These are phyloP conservation scores for Chytriomyces sp. DNA, from an alignment of 192 early-diverging fungal species.

Conservation along the genomic window DNA sequence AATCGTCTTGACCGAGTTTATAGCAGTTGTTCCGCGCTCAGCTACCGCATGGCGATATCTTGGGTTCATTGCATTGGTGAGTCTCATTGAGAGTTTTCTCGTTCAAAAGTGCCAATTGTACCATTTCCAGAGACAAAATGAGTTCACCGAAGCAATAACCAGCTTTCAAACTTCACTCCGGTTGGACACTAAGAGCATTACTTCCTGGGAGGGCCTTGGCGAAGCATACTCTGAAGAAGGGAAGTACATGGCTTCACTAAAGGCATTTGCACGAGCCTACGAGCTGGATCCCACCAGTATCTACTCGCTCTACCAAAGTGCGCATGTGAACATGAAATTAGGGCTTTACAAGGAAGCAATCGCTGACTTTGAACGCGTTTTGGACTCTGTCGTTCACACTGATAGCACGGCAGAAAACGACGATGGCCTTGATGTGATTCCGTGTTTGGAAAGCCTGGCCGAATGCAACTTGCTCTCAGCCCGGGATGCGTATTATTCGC, in stretches of 20 bases:
- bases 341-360: constrained; percentile 42
- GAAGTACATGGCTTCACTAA: constrained; percentile 79
- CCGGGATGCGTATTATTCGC: constrained; percentile 15
- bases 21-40: constrained; percentile 48
- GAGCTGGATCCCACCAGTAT: constrained; percentile 57
- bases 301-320: constrained; percentile 41
- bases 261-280: constrained; percentile 72
- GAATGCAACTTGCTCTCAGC: constrained; percentile 38
- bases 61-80: constrained; percentile 75
- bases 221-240: constrained; percentile 65
- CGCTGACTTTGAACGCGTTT: constrained; percentile 28
- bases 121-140: constrained; percentile 31
- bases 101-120: background rate
- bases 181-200: constrained; percentile 65
- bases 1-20: constrained; percentile 52
- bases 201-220: constrained; percentile 57
- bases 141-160: constrained; percentile 41
- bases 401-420: background rate
- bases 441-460: constrained; percentile 40
- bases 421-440: constrained; percentile 10
- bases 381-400: constrained; percentile 6
- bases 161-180: constrained; percentile 82
- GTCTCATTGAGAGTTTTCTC: background rate
- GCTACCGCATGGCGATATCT: constrained; percentile 83
- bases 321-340: constrained; percentile 37